Conservation (phyloP, 805 yeast genomes). For the Hanseniaspora vineae region DNA sequence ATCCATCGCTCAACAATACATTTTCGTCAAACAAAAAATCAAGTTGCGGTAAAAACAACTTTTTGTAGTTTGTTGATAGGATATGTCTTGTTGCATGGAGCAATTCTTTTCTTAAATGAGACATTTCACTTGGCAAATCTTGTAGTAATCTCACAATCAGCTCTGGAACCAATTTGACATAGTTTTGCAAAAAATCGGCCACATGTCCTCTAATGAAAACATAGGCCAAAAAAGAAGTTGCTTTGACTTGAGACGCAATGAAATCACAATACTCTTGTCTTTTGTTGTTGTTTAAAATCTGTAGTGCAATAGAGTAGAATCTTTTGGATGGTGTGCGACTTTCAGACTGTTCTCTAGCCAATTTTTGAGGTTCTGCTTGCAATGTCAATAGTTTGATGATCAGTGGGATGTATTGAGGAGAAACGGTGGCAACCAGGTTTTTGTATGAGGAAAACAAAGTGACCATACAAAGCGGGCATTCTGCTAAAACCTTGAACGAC, state of each 20-base stretch:
- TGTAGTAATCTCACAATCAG: slow-evolving; percentile 73
- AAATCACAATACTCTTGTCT: slow-evolving; percentile 78
- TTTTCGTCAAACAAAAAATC: slow-evolving; percentile 77
- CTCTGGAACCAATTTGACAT: slow-evolving; percentile 65
- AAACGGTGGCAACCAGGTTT: slow-evolving; percentile 52
- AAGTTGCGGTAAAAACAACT: slow-evolving; percentile 71
- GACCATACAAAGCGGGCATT: slow-evolving; percentile 95
- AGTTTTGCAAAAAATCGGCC: slow-evolving; percentile 41
- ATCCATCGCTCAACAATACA: slow-evolving; percentile 82
- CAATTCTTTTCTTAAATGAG: slow-evolving; percentile 83
- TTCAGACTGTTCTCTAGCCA: slow-evolving; percentile 46
- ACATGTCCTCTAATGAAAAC: slow-evolving; percentile 79
- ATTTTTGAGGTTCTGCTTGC: slow-evolving; percentile 72
- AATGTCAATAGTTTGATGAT: slow-evolving; percentile 60
- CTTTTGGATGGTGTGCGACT: slow-evolving; percentile 64
- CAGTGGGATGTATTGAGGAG: slow-evolving; percentile 69
- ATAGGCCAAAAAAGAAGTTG: slow-evolving; percentile 89
- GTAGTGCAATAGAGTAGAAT: slow-evolving; percentile 48
- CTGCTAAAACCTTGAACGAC: slow-evolving; percentile 86
- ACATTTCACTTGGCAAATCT: slow-evolving; percentile 90
- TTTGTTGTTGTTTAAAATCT: slow-evolving; percentile 64
- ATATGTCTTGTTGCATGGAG: slow-evolving; percentile 92
- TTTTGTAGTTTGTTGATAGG: slow-evolving; percentile 77
- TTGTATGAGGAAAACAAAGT: slow-evolving; percentile 82
- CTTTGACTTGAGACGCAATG: slow-evolving; percentile 86